These are phyloP conservation scores for Bolboschoenus planiculmis DNA, from an alignment of 176 grass and related monocot genomes.

Conservation along the genomic window DNA sequence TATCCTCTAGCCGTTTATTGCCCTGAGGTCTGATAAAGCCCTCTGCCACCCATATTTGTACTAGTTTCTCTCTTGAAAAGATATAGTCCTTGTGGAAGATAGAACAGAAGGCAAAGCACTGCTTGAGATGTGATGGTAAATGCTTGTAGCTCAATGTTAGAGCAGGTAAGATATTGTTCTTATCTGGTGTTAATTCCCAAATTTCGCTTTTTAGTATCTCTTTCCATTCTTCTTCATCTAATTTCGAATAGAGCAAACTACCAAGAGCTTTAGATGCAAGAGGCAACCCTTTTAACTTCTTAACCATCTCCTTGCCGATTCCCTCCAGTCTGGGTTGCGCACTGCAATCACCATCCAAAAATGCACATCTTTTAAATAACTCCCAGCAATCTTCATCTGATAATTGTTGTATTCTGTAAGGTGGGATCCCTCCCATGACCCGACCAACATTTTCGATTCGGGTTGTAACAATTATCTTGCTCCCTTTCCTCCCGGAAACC, in stretches of 20 bases:
- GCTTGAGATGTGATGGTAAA: conserved; percentile 55
- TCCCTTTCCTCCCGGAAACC: conserved; percentile 47
- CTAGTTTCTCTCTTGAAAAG: conserved; percentile 44
- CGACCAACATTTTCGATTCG: conserved; percentile 49
- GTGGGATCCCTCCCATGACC: conserved; percentile 42
- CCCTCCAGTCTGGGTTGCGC: conserved; percentile 30
- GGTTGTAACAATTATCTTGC: conserved; percentile 69
- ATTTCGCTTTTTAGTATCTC: conserved; percentile 43
- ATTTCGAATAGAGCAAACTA: conserved; percentile 51
- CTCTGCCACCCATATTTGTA: conserved; percentile 58
- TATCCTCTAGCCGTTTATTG: conserved; percentile 44
- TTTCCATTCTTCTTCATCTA: conserved; percentile 55
- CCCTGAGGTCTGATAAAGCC: conserved; percentile 40
- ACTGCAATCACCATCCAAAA: conserved; percentile 38
- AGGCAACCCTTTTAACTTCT: conserved; percentile 59
- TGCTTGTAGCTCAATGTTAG: conserved; percentile 62
- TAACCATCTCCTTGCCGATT: conserved; percentile 55
- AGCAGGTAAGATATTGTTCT: conserved; percentile 54
- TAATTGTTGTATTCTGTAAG: conserved; percentile 44
- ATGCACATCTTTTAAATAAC: conserved; percentile 54
- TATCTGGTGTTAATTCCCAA: conserved; percentile 48
- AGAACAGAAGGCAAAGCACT: conserved; percentile 77
- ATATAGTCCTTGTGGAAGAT: conserved; percentile 66
- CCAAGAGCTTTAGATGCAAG: conserved; percentile 61
- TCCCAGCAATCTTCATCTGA: conserved; percentile 53